Evolutionary conservation across 108 stramenopile genomes (phyloP), one percentile per base, ranked within the genome.

Genomic region (Epipyxis sp.): DNA sequence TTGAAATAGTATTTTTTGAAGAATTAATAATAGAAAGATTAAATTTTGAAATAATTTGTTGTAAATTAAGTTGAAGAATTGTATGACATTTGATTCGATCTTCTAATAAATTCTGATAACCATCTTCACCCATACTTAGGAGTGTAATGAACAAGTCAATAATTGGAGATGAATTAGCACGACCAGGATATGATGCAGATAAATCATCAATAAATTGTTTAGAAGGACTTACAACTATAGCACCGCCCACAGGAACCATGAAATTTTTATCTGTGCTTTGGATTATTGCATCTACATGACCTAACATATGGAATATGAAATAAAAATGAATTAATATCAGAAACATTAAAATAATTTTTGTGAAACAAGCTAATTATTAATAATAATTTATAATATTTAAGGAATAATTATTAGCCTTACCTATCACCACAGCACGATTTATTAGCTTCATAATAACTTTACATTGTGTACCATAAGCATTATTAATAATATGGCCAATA

Each of bases 201-300:
- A 98, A 86, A 46, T 77, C 81, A 35, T 86, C 85, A 80, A 97
- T 90, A 0, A 93, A 78, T 16, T 59, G 82, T 3, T 87, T 59
- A 78, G 89, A 69, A 50, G 46, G 46, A 20, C 93, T 92, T 27
- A 89, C 59, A 27, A 98, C 89, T 27, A 98, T 84, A 20, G 95
- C 92, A 1, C 97, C 97, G 13, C 89, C 97, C 0, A 99, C 96
- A 1, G 98, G 98, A 10, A 98, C 97, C 76, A 97, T 69, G 87
- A 99, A 97, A 78, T 98, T 99, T 86, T 99, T 99, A 83, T 99
- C 99, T 0, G 95, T 96, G 35, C 93, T 94, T 77, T 93, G 95
- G 20, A 99, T 93, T 34, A 99, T 88, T 59, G 93, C 93, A 88
- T 99, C 98, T 0, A 99, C 98, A 30, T 93, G 87, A 3, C 94